Conservation (phyloP, 2,329 filamentous ascomycete species). For the Graphiopsis chlorocephala region DNA sequence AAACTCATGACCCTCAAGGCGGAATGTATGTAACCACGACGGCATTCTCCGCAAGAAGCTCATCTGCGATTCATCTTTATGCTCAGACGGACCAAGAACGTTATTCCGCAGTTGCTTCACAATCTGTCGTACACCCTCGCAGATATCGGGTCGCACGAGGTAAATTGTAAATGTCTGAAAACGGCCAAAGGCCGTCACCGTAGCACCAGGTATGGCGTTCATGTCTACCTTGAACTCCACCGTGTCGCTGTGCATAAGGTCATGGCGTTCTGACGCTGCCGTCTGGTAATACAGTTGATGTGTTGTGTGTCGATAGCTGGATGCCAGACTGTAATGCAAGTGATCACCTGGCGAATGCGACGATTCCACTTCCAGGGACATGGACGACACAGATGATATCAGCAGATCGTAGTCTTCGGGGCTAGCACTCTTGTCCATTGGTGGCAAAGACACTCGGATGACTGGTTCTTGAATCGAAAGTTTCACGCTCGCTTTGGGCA, state of each 20-base stretch:
- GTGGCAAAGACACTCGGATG: conserved; percentile 80
- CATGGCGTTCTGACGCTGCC: conserved; percentile 74
- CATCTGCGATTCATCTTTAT: conserved; percentile 40
- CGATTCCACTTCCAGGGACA: conserved; percentile 89
- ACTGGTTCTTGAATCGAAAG: conserved; percentile 97
- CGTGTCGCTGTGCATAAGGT: conserved; percentile 81
- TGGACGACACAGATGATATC: conserved; percentile 90
- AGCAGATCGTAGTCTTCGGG: conserved; percentile 89
- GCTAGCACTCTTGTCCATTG: conserved; percentile 60
- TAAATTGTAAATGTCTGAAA: conserved; percentile 85
- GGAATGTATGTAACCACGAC: conserved; percentile 77
- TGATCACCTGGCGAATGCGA: conserved; percentile 87
- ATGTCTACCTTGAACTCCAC: conserved; percentile 84
- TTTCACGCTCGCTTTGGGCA: conserved; percentile 93
- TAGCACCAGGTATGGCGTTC: conserved; percentile 79
- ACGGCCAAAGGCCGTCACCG: conserved; percentile 74
- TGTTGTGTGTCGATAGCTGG: conserved; percentile 77
- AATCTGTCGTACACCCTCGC: conserved; percentile 87
- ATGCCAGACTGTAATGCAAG: conserved; percentile 80
- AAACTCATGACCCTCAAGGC: conserved; percentile 83
- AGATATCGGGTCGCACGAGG: conserved; percentile 89
- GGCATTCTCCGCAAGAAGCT: conserved; percentile 79
- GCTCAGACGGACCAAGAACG: conserved; percentile 44
- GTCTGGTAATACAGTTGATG: conserved; percentile 96
- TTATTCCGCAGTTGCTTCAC: conserved; percentile 75